A percentile compares a stretch with the other conserved stretches of the same genome.
Conservation (phyloP, 192 early-diverging fungal species). For the Coemansia furcata region DNA sequence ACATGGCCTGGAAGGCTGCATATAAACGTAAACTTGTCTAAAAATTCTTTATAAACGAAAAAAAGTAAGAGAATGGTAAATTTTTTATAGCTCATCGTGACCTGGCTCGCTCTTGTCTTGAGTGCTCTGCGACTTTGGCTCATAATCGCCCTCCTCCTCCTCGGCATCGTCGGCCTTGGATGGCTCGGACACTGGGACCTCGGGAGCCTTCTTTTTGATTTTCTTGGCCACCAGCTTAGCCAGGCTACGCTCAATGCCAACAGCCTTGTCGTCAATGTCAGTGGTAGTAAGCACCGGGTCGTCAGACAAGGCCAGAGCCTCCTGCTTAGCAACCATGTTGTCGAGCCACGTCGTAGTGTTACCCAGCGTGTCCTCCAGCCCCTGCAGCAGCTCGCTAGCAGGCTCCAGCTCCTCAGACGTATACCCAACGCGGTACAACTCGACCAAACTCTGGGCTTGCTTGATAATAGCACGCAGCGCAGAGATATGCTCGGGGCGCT, state of each 20-base stretch:
- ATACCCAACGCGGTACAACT: conserved; percentile 40
- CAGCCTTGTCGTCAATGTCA: conserved; percentile 56
- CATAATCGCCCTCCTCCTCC: conserved; percentile 9
- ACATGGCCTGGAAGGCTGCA: conserved; percentile 22
- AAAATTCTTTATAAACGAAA: not conserved
- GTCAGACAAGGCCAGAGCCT: conserved; percentile 53
- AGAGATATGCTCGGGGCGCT: conserved; percentile 58
- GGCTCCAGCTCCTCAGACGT: conserved; percentile 56
- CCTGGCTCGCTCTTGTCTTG: conserved; percentile 12
- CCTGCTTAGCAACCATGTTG: conserved; percentile 60
- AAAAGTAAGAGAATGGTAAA: not conserved
- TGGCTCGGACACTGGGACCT: conserved; percentile 21
- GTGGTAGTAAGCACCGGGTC: conserved; percentile 64
- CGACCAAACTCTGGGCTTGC: conserved; percentile 51
- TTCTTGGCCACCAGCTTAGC: conserved; percentile 60
- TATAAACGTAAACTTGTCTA: conserved; percentile 4
- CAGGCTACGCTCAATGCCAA: conserved; percentile 55
- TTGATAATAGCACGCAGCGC: conserved; percentile 45
- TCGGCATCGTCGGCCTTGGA: conserved; percentile 18
- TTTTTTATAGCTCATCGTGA: conserved; percentile 31
- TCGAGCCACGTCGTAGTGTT: conserved; percentile 59
- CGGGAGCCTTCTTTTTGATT: conserved; percentile 50
- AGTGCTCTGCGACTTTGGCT: not conserved
- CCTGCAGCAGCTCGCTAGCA: conserved; percentile 29
- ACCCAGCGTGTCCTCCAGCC: conserved; percentile 56